These are phyloP conservation scores for Phytophthora pinifolia DNA, from an alignment of 352 stramenopile genomes.

Conservation along the genomic window DNA sequence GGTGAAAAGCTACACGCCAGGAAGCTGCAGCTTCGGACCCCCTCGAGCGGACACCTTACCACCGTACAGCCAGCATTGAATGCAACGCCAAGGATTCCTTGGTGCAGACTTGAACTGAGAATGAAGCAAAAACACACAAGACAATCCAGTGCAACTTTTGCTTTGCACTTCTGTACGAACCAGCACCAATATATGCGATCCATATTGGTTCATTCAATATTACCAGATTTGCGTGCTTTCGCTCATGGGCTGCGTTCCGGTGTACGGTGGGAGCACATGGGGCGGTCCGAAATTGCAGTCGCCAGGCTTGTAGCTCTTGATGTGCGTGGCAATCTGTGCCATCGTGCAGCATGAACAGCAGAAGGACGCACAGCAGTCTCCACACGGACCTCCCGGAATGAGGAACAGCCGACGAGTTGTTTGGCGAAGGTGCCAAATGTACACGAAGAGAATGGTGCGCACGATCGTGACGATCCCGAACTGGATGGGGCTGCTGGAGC, in stretches of 20 bases:
- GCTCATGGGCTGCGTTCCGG: constrained; percentile 4
- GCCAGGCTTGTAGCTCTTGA: constrained; percentile 51
- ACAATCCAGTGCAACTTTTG: too few species aligned
- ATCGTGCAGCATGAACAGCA: constrained; percentile 40
- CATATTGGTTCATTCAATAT: too few species aligned
- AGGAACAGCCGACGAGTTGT: constrained; percentile 33
- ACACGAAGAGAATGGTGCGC: constrained; percentile 26
- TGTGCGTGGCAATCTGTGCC: constrained; percentile 50
- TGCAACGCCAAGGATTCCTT: too few species aligned
- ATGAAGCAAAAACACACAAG: too few species aligned
- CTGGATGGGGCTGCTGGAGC: constrained; percentile 18
- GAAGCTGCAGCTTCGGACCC: constrained; percentile 34
- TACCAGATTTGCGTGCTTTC: too few species aligned
- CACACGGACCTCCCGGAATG: constrained; percentile 25
- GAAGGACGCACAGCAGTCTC: constrained; percentile 31
- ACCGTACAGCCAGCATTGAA: constrained; percentile 16
- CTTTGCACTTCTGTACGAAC: too few species aligned
- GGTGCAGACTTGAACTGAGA: too few species aligned
- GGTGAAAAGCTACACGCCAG: constrained; percentile 41
- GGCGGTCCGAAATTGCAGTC: constrained; percentile 42
- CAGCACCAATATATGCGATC: too few species aligned
- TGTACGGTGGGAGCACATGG: constrained; percentile 41
- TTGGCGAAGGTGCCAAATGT: constrained; percentile 45
- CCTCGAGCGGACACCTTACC: constrained; percentile 29
- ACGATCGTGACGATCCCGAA: constrained; percentile 27